Base-by-base conservation (phyloP, 495 filamentous ascomycete genomes). In the Melanomma pulvis-pyrius region DNA sequence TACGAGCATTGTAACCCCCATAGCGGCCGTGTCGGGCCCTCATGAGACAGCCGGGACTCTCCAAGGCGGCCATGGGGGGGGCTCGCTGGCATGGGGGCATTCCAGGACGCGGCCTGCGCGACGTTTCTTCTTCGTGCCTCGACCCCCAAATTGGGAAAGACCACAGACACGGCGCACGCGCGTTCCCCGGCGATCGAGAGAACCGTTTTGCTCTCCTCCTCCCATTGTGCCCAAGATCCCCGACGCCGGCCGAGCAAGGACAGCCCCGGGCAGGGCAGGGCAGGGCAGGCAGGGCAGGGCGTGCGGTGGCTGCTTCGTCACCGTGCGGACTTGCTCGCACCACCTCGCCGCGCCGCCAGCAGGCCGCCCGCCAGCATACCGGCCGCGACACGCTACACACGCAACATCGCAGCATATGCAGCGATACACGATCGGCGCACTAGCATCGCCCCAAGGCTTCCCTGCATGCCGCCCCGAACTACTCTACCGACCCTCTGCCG, bases 391-490 rank as follows among this genome's bases (percentile, higher is more conserved):
- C 21, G 21, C 48, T 4, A 25, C 48, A 24, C 48, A 24, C 48
- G 39, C 39, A 12, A 34, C 30, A 34, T n/a, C n/a, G 30, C 30
- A 34, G 12, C 30, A 34, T 4, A 4, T 4, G 12, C 30, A 34
- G 30, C 30, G 30, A 34, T n/a, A 36, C 32, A 36, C 32, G 32
- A 36, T 17, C 39, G 39, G 13, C 8, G 13, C 5, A 44, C 39
- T 7, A 32, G 51, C 22, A 54, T 32, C 25, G 9, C 25, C 1
- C 51, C 28, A 30, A 55, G 49, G 22, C 49, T 55, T 15, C 13
- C n/a, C 25, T 4, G 24, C 50, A 2, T 15, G 26, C 29, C 47
- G 24, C 21, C 60, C 60, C 30, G 51, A 56, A 63, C 60, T 50
- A 21, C 49, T 56, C 34, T 56, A 56, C 39, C 51, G 50, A 53